phyloP scores from a whole-genome alignment of 2,329 filamentous ascomycete genomes.

The Didymella exigua region DNA sequence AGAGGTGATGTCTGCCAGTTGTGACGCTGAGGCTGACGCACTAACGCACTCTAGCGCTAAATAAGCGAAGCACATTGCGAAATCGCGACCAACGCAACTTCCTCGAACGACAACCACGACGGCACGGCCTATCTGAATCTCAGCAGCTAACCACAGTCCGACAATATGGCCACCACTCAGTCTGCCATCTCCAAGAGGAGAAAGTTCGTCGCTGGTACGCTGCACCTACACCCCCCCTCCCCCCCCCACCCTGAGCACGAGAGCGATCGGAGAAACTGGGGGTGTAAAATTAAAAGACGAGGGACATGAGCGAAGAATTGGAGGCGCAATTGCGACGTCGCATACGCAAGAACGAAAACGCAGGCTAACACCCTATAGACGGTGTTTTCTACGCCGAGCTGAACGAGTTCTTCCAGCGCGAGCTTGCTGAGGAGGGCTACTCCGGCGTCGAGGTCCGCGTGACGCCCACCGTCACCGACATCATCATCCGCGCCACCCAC shows the following conservation, averaged over 20 bases:
- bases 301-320: constrained; percentile 1
- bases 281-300: constrained; percentile 5
- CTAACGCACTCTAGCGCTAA: too few relatives aligned
- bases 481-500: constrained; percentile 99
- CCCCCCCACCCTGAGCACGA: constrained; percentile 10
- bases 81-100: constrained; percentile 11
- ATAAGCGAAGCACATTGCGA: constrained; percentile 4
- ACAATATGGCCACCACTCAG: constrained; percentile 51
- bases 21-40: constrained; percentile 10
- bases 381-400: constrained; percentile 99
- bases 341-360: neutral
- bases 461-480: constrained; percentile 99
- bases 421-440: constrained; percentile 99
- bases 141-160: constrained; percentile 44
- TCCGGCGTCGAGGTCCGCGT: constrained; percentile 99
- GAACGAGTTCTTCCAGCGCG: constrained; percentile 99
- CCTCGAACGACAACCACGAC: constrained; percentile 29
- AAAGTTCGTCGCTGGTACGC: constrained; percentile 64
- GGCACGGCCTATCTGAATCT: constrained; percentile 41
- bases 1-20: neutral
- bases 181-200: constrained; percentile 75
- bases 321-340: constrained; percentile 16
- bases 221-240: constrained; percentile 25
- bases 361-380: constrained; percentile 59
- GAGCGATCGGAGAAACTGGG: constrained; percentile 4